Base-by-base conservation (phyloP, 257 asterid genomes). In the Ocimum tenuiflorum region DNA sequence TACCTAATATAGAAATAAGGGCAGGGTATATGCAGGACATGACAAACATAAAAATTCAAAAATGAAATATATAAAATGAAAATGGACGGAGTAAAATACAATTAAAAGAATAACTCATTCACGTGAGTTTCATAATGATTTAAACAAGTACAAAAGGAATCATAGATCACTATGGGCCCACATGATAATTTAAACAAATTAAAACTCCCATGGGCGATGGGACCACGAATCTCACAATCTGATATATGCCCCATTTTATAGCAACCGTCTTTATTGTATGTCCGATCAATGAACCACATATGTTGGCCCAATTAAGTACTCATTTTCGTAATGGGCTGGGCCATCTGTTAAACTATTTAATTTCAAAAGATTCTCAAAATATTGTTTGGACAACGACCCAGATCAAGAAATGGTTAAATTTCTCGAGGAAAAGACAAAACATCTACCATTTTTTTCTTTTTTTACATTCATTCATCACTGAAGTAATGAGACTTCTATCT, bases 151-250 rank as follows among this genome's bases (percentile, higher is more conserved):
- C 31, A 27, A 27, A 4, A 27, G 4, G 2, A 27, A 27, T 27
- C 2, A 27, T 1, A 27, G 31, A 33, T 36, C 42, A 36, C 12
- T 7, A 36, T 7, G 60, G 71, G 14, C 41, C 78, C 74, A 47
- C 50, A 27, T 31, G 62, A 66, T 65, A 19, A 54, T 18, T 19
- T 47, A 35, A 45, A 45, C 20, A 24, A 62, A 53, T 63, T 27
- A 33, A 46, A 27, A 27, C 3, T 27, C 31, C 4, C 31, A 27
- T 27, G 31, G 33, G 29, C 19, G 64, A 35, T 49, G 73, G 79
- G 75, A 50, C 73, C 79, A 65, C 63, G 60, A 75, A 69, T 69
- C 72, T 39, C 14, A 57, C 10, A 19, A 39, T 59, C 23, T 17
- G 71, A 51, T 68, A 38, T 27, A 27, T 27, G 3, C 4, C 4